Conservation (phyloP, 768 basidiomycete genomes). For the Russula brevipes region DNA sequence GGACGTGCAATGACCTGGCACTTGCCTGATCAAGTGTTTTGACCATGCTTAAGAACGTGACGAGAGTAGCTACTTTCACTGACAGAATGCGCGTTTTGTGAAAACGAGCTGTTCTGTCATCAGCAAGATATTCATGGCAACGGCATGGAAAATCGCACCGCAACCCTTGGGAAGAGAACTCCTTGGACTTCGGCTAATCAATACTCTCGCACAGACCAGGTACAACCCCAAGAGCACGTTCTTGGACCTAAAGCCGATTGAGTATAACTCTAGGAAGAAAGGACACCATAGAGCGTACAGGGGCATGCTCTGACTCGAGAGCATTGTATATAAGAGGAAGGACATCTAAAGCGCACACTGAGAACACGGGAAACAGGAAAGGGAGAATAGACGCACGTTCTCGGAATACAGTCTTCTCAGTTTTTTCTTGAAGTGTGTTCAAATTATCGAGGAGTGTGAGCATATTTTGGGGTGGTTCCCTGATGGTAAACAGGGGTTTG, state of each 20-base stretch:
- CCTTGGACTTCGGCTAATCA: slow-evolving; percentile 94
- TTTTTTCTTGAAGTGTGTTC: slow-evolving; percentile 81
- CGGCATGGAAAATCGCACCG: slow-evolving; percentile 48
- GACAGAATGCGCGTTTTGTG: slow-evolving; percentile 84
- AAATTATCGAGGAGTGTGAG: slow-evolving; percentile 88
- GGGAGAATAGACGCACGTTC: slow-evolving; percentile 58
- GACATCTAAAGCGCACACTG: slow-evolving; percentile 56
- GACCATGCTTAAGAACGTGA: slow-evolving; percentile 82
- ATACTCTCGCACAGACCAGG: slow-evolving; percentile 89
- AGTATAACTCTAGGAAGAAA: slow-evolving; percentile 4
- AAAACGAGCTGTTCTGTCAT: slow-evolving; percentile 67
- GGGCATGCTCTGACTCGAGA: slow-evolving; percentile 88
- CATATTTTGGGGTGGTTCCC: slow-evolving; percentile 98
- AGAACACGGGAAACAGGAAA: background rate
- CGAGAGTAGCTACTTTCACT: slow-evolving; percentile 85
- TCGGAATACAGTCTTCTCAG: slow-evolving; percentile 76
- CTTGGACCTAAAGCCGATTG: slow-evolving; percentile 67
- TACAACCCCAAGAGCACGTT: slow-evolving; percentile 77
- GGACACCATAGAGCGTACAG: slow-evolving; percentile 37
- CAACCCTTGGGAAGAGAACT: slow-evolving; percentile 85
- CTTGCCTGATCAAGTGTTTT: slow-evolving; percentile 81
- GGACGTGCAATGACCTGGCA: slow-evolving; percentile 13
- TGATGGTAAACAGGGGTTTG: slow-evolving; percentile 83
- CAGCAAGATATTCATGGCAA: slow-evolving; percentile 1
- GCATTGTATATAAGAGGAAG: slow-evolving; percentile 94